Percentiles rank a stretch among this genome's conserved stretches.
Evolutionary conservation across 345 rosid species (phyloP).

Genomic region (Melaleuca quinquenervia): DNA sequence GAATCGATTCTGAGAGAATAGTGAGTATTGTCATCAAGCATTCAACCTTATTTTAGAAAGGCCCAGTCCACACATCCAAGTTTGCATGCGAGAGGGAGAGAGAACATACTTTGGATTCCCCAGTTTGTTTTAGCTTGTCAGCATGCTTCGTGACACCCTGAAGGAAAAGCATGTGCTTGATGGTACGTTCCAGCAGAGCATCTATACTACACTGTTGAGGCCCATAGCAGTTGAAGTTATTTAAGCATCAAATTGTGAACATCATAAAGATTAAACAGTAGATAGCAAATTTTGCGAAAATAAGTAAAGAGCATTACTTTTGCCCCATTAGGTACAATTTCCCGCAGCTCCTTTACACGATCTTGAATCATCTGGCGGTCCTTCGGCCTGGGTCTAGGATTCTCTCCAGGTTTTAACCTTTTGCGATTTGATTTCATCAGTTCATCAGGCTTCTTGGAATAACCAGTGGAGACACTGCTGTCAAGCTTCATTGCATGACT

Average conservation of each 20-base stretch:
- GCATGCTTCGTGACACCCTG: constrained; percentile 93
- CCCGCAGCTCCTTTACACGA: constrained; percentile 94
- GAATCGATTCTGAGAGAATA: background rate
- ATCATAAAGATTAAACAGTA: background rate
- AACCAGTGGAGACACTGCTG: constrained; percentile 44
- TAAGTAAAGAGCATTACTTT: constrained; percentile 40
- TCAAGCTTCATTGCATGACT: constrained; percentile 42
- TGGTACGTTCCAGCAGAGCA: constrained; percentile 83
- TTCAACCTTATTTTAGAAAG: background rate
- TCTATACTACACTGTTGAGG: constrained; percentile 93
- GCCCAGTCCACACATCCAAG: background rate
- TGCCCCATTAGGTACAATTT: constrained; percentile 89
- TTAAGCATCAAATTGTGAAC: constrained; percentile 1
- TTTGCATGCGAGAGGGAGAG: background rate
- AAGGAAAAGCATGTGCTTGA: constrained; percentile 98
- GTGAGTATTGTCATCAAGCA: background rate
- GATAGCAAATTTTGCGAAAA: background rate
- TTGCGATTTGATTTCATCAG: constrained; percentile 59
- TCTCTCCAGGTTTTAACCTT: constrained; percentile 89
- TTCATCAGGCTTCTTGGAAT: constrained; percentile 62
- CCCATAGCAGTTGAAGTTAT: background rate
- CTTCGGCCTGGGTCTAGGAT: constrained; percentile 92
- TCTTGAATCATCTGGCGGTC: constrained; percentile 99
- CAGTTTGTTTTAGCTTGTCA: constrained; percentile 77
- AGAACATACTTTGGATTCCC: constrained; percentile 64